phyloP scores from a whole-genome alignment of 179 eudicot species.

The Nepenthes alata region DNA sequence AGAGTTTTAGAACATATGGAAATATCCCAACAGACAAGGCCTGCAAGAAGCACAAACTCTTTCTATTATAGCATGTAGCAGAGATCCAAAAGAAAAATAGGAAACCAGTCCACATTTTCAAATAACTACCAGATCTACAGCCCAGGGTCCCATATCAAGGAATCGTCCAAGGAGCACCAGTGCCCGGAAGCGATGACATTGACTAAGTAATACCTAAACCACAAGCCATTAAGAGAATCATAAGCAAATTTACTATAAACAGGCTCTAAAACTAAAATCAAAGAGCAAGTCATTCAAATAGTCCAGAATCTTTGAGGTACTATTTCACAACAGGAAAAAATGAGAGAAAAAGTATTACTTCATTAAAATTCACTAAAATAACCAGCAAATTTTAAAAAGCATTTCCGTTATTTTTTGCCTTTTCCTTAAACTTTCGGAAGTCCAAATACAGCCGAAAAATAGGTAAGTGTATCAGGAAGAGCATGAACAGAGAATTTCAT shows the following conservation, averaged over 20 bases:
- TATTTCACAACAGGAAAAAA: no score
- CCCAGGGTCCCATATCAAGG: constrained; percentile 99
- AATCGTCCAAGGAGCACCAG: constrained; percentile 93
- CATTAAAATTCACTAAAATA: no score
- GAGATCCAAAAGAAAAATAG: constrained; percentile 1
- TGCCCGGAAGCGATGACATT: constrained; percentile 88
- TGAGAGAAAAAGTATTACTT: no score
- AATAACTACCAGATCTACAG: constrained; percentile 75
- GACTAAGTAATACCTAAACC: constrained; percentile 81
- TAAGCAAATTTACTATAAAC: neutral
- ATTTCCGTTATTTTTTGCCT: no score
- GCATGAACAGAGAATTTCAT: no score
- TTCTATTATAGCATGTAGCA: constrained; percentile 6
- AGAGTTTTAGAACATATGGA: constrained; percentile 84
- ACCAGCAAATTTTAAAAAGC: no score
- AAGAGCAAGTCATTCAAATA: no score
- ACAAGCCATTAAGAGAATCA: constrained; percentile 8
- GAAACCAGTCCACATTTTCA: constrained; percentile 4
- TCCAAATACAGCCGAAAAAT: no score
- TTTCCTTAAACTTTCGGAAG: no score
- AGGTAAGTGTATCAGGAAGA: no score
- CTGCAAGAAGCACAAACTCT: constrained; percentile 29
- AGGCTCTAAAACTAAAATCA: no score
- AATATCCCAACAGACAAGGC: constrained; percentile 98
- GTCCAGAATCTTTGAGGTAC: no score